A percentile compares a stretch with the other conserved stretches of the same genome.
Evolutionary conservation across 2,329 filamentous ascomycete genomes (phyloP).

Genomic region (Venturia oleaginea): DNA sequence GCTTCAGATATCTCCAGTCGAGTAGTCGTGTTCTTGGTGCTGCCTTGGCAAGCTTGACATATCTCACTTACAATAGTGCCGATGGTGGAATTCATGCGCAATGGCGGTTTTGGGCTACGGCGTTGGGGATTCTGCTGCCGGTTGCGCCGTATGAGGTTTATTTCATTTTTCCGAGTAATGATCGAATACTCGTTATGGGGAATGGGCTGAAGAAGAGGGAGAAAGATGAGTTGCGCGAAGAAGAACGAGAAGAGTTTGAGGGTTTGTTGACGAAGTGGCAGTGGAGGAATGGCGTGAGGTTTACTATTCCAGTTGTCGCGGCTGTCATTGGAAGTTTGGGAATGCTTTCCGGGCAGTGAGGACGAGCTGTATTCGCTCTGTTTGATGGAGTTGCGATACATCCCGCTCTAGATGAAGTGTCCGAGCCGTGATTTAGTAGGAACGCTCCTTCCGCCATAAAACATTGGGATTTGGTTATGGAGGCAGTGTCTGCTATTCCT

Average conservation of each 20-base stretch:
- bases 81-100: background rate
- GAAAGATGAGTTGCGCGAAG: background rate
- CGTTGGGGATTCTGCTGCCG: background rate
- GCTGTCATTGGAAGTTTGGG: background rate
- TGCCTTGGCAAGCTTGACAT: background rate
- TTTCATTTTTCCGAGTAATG: conserved; percentile 3
- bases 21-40: background rate
- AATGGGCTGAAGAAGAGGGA: background rate
- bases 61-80: background rate
- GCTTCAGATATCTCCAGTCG: conserved; percentile 6
- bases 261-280: conserved; percentile 2
- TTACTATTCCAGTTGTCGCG: background rate
- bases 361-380: background rate
- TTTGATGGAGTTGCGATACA: no score
- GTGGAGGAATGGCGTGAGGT: conserved; percentile 8
- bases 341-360: background rate
- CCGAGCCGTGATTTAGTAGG: no score
- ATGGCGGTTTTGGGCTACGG: background rate
- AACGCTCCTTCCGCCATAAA: no score
- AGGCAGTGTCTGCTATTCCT: no score
- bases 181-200: background rate
- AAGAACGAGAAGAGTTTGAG: background rate
- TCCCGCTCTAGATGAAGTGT: no score
- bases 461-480: no score
- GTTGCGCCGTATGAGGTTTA: conserved; percentile 4